phyloP scores from a whole-genome alignment of 164 flowering plant genomes.

The Nymphaea thermarum region DNA sequence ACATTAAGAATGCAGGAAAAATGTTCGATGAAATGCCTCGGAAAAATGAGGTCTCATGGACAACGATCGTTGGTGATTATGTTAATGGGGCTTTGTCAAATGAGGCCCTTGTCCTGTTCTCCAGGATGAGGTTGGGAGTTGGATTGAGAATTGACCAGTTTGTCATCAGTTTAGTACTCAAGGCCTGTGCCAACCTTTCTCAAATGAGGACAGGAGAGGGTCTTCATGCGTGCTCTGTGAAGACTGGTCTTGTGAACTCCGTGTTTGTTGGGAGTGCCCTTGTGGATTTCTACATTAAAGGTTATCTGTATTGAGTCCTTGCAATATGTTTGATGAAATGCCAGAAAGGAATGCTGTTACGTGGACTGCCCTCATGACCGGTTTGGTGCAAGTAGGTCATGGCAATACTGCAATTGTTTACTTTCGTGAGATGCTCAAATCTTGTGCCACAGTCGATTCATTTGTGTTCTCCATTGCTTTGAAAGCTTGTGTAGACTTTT shows the following conservation, averaged over 20 bases:
- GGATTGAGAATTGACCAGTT: constrained; percentile 40
- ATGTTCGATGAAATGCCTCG: constrained; percentile 63
- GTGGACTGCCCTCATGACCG: constrained; percentile 80
- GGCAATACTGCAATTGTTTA: constrained; percentile 32
- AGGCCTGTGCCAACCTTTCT: constrained; percentile 52
- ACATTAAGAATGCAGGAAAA: constrained; percentile 39
- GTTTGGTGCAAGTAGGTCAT: constrained; percentile 52
- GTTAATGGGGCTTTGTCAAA: constrained; percentile 24
- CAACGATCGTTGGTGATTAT: constrained; percentile 60
- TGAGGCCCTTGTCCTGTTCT: constrained; percentile 51
- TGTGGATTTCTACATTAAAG: constrained; percentile 63
- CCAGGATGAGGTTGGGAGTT: constrained; percentile 33
- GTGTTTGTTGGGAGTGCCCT: constrained; percentile 83
- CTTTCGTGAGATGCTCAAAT: constrained; percentile 56
- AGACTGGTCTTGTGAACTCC: constrained; percentile 47
- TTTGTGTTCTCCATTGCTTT: constrained; percentile 59
- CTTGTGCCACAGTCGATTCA: constrained; percentile 40
- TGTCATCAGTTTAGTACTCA: constrained; percentile 48
- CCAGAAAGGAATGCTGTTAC: constrained; percentile 63
- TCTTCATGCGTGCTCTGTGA: constrained; percentile 58
- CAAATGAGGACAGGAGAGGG: constrained; percentile 28
- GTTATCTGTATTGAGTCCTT: constrained; percentile 28
- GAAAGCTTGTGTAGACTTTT: constrained; percentile 68
- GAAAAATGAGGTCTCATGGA: constrained; percentile 69
- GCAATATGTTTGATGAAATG: constrained; percentile 64